phyloP scores from a whole-genome alignment of 2,329 filamentous ascomycete genomes.

The Aspergillus flavus region DNA sequence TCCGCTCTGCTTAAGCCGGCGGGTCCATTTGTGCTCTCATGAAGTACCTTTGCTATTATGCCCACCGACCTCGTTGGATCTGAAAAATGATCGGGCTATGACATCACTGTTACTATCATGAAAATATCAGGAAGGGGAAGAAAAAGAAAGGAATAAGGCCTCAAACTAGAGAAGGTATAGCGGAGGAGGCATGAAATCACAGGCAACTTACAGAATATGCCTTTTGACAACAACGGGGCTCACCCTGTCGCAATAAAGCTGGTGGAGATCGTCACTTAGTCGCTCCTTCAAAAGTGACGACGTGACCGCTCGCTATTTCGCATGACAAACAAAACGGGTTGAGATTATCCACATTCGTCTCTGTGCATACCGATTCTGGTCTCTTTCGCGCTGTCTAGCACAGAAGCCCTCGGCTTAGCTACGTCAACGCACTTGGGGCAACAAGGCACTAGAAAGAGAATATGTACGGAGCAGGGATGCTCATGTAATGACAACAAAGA shows the following conservation, averaged over 20 bases:
- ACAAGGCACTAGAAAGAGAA: neutral
- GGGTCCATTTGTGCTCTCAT: constrained; percentile 15
- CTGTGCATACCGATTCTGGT: constrained; percentile 5
- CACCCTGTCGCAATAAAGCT: constrained; percentile 2
- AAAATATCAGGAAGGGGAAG: no score
- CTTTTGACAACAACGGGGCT: constrained; percentile 3
- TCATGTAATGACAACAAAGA: constrained; percentile 16
- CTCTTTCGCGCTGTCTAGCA: neutral
- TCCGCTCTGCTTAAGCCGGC: constrained; percentile 9
- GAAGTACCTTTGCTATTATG: constrained; percentile 9
- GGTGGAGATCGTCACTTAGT: constrained; percentile 26
- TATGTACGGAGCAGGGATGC: neutral
- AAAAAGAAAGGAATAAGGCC: neutral
- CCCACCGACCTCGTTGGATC: neutral
- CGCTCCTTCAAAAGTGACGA: neutral
- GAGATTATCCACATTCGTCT: neutral
- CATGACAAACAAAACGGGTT: constrained; percentile 1
- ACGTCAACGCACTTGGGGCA: neutral
- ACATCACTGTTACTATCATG: neutral
- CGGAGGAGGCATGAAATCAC: neutral
- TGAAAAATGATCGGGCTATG: neutral
- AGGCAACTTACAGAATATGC: neutral
- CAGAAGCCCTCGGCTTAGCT: neutral
- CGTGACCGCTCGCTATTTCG: neutral
- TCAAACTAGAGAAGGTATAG: neutral